Percentiles rank a stretch among this genome's conserved stretches.
These are phyloP conservation scores for Dioszegia hungarica DNA, from an alignment of 768 basidiomycete species.

Conservation along the genomic window DNA sequence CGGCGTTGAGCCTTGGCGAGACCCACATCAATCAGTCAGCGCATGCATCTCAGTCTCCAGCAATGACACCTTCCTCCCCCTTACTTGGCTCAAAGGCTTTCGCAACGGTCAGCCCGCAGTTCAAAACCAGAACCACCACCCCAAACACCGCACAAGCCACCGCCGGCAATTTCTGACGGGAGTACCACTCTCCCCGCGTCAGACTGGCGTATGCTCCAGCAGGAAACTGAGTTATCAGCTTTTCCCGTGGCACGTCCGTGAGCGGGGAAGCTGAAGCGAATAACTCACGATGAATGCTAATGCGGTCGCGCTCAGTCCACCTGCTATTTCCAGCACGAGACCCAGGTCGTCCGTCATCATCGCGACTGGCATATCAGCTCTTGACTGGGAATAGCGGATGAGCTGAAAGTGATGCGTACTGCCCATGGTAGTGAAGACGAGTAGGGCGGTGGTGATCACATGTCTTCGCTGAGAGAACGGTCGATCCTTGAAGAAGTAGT, in stretches of 20 bases:
- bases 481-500: conserved; percentile 89
- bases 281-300: conserved; percentile 69
- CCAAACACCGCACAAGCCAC: conserved; percentile 70
- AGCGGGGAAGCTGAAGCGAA: background rate
- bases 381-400: too few relatives aligned
- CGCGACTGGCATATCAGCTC: conserved; percentile 59
- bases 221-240: conserved; percentile 38
- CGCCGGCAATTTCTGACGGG: conserved; percentile 70
- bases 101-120: conserved; percentile 66
- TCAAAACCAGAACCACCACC: conserved; percentile 67
- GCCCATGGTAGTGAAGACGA: conserved; percentile 74
- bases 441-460: conserved; percentile 79
- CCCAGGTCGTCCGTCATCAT: conserved; percentile 93
- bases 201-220: conserved; percentile 45
- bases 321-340: conserved; percentile 96
- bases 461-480: conserved; percentile 76
- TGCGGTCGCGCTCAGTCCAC: conserved; percentile 71
- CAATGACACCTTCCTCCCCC: conserved; percentile 58
- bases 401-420: conserved; percentile 54
- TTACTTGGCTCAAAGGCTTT: conserved; percentile 61
- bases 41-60: too few relatives aligned
- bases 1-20: too few relatives aligned
- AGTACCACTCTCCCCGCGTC: conserved; percentile 58
- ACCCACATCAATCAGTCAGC: too few relatives aligned
- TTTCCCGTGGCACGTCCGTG: background rate